Conservation (phyloP, 768 basidiomycete genomes). For the Tylopilus felleus region DNA sequence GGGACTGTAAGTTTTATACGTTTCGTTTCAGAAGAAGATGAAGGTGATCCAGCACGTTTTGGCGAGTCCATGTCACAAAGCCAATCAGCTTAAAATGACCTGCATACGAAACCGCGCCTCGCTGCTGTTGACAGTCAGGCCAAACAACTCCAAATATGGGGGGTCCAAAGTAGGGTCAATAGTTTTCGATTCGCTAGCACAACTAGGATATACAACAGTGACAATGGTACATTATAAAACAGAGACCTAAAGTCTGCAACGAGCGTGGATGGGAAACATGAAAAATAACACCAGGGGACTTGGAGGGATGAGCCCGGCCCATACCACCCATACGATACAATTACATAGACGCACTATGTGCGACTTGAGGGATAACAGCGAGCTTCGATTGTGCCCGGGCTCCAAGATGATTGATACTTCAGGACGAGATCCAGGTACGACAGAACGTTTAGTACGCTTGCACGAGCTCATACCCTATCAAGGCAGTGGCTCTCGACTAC, state of each 20-base stretch:
- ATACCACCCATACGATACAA: neutral
- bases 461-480: neutral
- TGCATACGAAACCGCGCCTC: slow-evolving; percentile 10
- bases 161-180: slow-evolving; percentile 13
- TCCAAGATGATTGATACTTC: neutral
- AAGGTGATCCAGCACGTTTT: slow-evolving; percentile 61
- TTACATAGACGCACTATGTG: neutral
- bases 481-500: slow-evolving; percentile 26
- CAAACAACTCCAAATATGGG: slow-evolving; percentile 23
- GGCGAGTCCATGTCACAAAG: slow-evolving; percentile 53
- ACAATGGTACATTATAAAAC: neutral
- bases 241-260: neutral
- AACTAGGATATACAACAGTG: neutral
- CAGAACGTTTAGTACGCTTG: neutral
- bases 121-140: neutral
- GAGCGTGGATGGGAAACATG: neutral
- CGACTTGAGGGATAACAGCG: too few relatives aligned
- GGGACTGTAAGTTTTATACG: slow-evolving; percentile 55
- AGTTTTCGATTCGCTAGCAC: too few relatives aligned
- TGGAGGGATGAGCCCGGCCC: neutral
- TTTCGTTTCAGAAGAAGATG: slow-evolving; percentile 52
- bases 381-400: neutral
- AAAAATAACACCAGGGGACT: neutral
- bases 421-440: neutral
- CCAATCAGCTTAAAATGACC: slow-evolving; percentile 26